Base-by-base conservation (phyloP, 768 basidiomycete genomes). In the Phaffia tasmanica region DNA sequence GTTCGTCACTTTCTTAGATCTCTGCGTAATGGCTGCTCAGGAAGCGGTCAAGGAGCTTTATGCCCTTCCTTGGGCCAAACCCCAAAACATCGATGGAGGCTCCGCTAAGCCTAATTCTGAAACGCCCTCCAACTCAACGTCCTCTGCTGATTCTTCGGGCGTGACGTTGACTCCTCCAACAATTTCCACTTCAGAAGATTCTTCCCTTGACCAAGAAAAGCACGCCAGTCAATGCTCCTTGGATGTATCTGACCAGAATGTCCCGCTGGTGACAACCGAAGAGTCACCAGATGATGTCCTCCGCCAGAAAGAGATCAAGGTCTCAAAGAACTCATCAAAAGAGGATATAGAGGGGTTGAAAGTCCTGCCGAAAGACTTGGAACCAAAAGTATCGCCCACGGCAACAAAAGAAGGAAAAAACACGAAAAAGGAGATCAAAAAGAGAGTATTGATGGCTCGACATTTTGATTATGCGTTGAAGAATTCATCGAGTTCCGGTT, bases 21-120 rank as follows among this genome's bases (percentile, higher is more conserved):
- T 95, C 25, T 93, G 91, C 74, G 92, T 97, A 30, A 85, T 88
- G 62, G 91, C 92, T 29, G 93, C 92, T 19, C 79, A 95, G 65
- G 88, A 91, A 72, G 85, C 91, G 4, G 85, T 95, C 61, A 97
- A 95, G 75, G 90, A 94, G 71, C 79, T 80, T 5, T 82, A 92
- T 35, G 78, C 82, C 0, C 81, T 94, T 55, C 92, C 92, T 25
- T 97, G 92, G 93, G 53, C 32, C 11, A 47, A 63, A 15, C 53
- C 53, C 15, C n/a, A 54, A 23, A 54, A 30, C 5, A 54, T 54
- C 53, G 15, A 54, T 23, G 23, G 9, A 9, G 53, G n/a, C 9
- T 23, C 53, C 53, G 47, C 62, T 60, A 23, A 51, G 23, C 7
- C 9, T n/a, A 23, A n/a, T 46, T 19, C 53, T 75, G 75, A 32